Conservation (phyloP, 805 yeast genomes). For the Wickerhamiella qilinensis region DNA sequence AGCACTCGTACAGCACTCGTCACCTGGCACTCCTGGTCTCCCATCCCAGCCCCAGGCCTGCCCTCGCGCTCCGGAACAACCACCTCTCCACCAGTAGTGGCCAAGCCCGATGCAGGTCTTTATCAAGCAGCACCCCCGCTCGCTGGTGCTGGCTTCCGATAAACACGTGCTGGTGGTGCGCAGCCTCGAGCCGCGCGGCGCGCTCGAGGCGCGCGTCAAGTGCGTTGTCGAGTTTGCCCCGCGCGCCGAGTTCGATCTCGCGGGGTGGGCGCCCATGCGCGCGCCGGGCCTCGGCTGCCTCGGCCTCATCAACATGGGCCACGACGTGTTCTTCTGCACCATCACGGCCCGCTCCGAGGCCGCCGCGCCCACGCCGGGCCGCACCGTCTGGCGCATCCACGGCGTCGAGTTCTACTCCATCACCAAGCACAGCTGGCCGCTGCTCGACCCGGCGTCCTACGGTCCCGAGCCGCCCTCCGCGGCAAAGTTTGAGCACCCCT, state of each 20-base stretch:
- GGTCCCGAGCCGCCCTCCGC: constrained; percentile 43
- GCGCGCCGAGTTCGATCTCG: constrained; percentile 24
- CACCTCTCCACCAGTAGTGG: too few relatives aligned
- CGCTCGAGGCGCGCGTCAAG: constrained; percentile 6
- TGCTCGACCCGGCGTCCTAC: constrained; percentile 44
- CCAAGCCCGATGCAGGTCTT: constrained; percentile 36
- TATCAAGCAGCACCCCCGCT: constrained; percentile 48
- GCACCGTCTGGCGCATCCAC: constrained; percentile 61
- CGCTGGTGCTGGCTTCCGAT: constrained; percentile 47
- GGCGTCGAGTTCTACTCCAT: constrained; percentile 81
- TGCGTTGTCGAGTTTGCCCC: constrained; percentile 32
- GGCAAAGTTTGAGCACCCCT: constrained; percentile 49
- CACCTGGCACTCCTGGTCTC: too few relatives aligned
- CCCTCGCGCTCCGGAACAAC: too few relatives aligned
- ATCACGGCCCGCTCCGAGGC: constrained; percentile 64
- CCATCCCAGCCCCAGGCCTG: too few relatives aligned
- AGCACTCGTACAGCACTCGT: too few relatives aligned
- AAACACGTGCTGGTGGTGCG: constrained; percentile 42
- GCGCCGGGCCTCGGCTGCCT: constrained; percentile 38
- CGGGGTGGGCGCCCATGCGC: constrained; percentile 25
- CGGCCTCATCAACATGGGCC: constrained; percentile 60
- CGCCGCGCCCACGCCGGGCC: constrained; percentile 68
- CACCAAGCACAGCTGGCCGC: constrained; percentile 65
- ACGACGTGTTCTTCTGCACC: constrained; percentile 56
- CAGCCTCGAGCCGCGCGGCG: constrained; percentile 5